Conservation (phyloP, 306 rosid species). For the Castanea crenata region DNA sequence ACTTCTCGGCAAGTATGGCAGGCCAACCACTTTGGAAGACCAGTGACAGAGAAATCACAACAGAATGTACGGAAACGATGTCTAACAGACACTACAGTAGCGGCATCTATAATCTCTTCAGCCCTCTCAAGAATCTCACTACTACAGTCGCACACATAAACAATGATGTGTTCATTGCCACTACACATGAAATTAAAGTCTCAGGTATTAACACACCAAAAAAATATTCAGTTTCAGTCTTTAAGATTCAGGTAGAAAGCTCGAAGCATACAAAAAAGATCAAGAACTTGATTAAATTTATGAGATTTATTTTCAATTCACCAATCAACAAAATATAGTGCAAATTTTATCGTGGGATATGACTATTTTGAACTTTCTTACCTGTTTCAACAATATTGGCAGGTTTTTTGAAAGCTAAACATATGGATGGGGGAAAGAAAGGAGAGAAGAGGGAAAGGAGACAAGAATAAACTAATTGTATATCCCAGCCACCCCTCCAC, state of each 20-base stretch:
- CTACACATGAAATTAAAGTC: constrained; percentile 37
- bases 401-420: constrained; percentile 1
- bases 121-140: constrained; percentile 64
- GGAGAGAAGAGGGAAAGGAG: too few species aligned
- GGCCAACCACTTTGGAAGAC: constrained; percentile 73
- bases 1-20: constrained; percentile 51
- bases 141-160: constrained; percentile 93
- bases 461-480: not conserved
- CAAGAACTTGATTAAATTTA: not conserved
- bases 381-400: constrained; percentile 2
- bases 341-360: not conserved
- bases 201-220: too few species aligned
- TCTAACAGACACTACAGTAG: constrained; percentile 20
- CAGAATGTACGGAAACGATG: constrained; percentile 64
- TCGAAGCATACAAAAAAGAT: not conserved
- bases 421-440: not conserved
- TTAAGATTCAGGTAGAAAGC: constrained; percentile 12
- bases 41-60: constrained; percentile 61
- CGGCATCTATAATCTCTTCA: constrained; percentile 48
- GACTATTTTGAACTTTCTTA: not conserved
- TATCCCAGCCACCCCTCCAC: too few species aligned
- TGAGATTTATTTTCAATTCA: constrained; percentile 14
- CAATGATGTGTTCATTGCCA: constrained; percentile 53
- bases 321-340: constrained; percentile 3
- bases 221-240: not conserved